phyloP scores from a whole-genome alignment of 2,329 filamentous ascomycete genomes.

The Neonectria neomacrospora region DNA sequence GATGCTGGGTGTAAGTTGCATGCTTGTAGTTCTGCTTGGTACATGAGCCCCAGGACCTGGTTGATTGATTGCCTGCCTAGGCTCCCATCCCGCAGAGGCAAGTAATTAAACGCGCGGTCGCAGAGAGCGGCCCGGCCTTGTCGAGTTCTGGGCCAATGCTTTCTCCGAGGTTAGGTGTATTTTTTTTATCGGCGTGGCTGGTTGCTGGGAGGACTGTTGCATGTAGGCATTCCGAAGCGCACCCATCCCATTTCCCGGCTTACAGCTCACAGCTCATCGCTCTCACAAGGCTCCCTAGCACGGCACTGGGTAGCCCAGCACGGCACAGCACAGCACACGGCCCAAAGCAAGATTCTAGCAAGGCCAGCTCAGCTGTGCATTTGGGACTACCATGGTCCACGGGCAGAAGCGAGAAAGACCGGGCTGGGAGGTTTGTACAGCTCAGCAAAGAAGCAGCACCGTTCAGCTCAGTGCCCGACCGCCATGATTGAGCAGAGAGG shows the following conservation, averaged over 20 bases:
- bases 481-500: background rate
- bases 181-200: background rate
- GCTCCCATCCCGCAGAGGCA: constrained; percentile 16
- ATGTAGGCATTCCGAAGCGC: background rate
- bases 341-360: constrained; percentile 18
- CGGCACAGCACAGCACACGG: constrained; percentile 25
- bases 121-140: constrained; percentile 19
- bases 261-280: background rate
- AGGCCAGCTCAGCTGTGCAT: constrained; percentile 20
- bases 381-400: constrained; percentile 5
- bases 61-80: background rate
- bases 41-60: constrained; percentile 26
- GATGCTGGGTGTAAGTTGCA: constrained; percentile 6
- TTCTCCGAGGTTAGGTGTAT: background rate
- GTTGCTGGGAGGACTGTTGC: background rate
- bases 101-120: constrained; percentile 16
- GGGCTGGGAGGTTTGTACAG: constrained; percentile 20
- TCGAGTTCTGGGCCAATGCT: constrained; percentile 3
- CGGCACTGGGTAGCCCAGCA: constrained; percentile 1
- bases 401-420: constrained; percentile 15
- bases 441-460: constrained; percentile 17
- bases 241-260: constrained; percentile 3
- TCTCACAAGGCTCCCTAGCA: constrained; percentile 2
- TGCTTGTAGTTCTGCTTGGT: constrained; percentile 2
- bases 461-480: constrained; percentile 15